phyloP scores from a whole-genome alignment of 352 stramenopile genomes.

The Phytophthora constricta region DNA sequence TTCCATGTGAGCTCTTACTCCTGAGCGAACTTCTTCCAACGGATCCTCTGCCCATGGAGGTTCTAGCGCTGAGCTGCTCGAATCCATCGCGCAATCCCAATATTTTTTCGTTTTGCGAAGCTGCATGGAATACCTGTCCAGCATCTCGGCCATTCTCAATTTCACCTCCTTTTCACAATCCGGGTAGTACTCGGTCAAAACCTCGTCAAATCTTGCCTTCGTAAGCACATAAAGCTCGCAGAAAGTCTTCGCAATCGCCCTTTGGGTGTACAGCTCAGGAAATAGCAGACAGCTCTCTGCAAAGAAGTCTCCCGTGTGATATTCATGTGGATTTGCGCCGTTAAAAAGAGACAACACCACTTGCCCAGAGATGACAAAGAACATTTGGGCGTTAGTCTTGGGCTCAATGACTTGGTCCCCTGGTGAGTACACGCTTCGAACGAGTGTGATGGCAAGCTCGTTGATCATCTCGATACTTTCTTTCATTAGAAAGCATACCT shows the following conservation, averaged over 20 bases:
- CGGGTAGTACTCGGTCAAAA: slow-evolving; percentile 57
- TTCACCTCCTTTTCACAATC: slow-evolving; percentile 30
- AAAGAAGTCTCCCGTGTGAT: slow-evolving; percentile 68
- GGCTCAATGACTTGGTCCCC: slow-evolving; percentile 73
- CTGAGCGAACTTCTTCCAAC: slow-evolving; percentile 27
- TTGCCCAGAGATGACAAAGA: slow-evolving; percentile 69
- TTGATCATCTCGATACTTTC: slow-evolving; percentile 79
- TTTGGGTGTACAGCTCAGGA: slow-evolving; percentile 65
- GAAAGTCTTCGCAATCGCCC: slow-evolving; percentile 76
- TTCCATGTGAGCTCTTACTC: slow-evolving; percentile 20
- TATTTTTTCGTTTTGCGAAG: slow-evolving; percentile 81
- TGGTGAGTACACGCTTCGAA: slow-evolving; percentile 60
- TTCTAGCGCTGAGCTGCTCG: slow-evolving; percentile 9
- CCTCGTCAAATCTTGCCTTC: slow-evolving; percentile 65
- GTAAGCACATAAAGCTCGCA: slow-evolving; percentile 81
- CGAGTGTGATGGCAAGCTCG: slow-evolving; percentile 51
- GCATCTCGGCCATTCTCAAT: slow-evolving; percentile 46
- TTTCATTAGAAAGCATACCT: slow-evolving; percentile 76
- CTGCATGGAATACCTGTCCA: slow-evolving; percentile 65
- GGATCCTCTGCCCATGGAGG: slow-evolving; percentile 22
- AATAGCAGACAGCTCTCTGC: slow-evolving; percentile 61
- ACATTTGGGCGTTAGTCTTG: slow-evolving; percentile 83
- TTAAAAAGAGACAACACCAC: slow-evolving; percentile 58
- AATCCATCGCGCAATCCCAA: slow-evolving; percentile 52
- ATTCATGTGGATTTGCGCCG: slow-evolving; percentile 52